These are phyloP conservation scores for Schizothecium vesticola DNA, from an alignment of 495 filamentous ascomycete genomes.

Conservation along the genomic window DNA sequence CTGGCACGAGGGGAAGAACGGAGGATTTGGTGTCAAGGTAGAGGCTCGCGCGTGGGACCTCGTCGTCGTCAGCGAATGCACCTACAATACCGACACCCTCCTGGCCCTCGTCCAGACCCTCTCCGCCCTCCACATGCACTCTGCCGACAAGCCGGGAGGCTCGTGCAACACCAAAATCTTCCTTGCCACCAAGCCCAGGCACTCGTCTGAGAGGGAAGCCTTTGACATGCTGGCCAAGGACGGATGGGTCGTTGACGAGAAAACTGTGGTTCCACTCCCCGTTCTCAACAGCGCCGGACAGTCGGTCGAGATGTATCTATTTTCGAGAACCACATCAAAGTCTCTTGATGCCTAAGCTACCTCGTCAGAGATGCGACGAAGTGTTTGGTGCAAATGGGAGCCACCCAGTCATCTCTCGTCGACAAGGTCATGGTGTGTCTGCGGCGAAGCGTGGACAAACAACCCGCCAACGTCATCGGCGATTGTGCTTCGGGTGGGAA, in stretches of 20 bases:
- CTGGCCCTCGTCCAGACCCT: constrained; percentile 71
- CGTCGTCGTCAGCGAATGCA: constrained; percentile 84
- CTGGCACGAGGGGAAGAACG: constrained; percentile 54
- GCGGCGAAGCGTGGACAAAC: not conserved
- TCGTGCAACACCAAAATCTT: constrained; percentile 43
- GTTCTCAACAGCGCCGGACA: constrained; percentile 53
- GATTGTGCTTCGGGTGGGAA: not conserved
- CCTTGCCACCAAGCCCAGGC: constrained; percentile 77
- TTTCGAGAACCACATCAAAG: constrained; percentile 16
- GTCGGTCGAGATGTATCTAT: constrained; percentile 57
- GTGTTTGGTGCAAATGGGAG: constrained; percentile 1
- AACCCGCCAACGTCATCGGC: not conserved
- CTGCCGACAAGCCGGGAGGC: constrained; percentile 8
- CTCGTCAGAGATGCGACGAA: not conserved
- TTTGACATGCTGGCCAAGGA: constrained; percentile 67
- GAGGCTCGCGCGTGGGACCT: constrained; percentile 54
- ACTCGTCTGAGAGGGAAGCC: constrained; percentile 74
- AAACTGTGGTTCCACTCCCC: constrained; percentile 49
- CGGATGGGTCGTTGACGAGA: constrained; percentile 47
- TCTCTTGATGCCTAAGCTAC: not conserved
- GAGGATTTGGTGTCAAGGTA: constrained; percentile 32
- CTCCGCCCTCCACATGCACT: constrained; percentile 38
- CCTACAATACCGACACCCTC: constrained; percentile 83
- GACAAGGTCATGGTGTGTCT: not conserved
- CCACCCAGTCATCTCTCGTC: not conserved